Evolutionary conservation across 108 stramenopile species (phyloP).

Genomic region (Fistulifera pelliculosa): DNA sequence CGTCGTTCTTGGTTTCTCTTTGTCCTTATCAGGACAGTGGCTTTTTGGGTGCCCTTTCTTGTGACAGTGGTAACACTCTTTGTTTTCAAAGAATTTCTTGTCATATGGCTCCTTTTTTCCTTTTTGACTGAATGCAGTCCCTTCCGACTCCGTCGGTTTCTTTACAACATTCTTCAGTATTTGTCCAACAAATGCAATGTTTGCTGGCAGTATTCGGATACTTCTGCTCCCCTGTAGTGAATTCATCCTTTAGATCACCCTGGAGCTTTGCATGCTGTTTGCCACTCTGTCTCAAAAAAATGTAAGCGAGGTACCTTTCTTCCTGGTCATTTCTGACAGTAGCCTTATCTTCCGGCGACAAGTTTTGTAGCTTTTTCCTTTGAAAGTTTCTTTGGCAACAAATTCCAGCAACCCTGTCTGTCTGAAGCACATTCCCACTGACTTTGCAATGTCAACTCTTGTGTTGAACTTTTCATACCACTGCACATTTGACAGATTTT

Average conservation of each 20-base stretch:
- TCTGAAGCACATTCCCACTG: background rate
- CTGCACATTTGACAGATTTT: slow-evolving; percentile 3
- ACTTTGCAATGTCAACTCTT: slow-evolving; percentile 3
- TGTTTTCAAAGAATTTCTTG: slow-evolving; percentile 8
- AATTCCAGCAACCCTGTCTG: slow-evolving; percentile 5
- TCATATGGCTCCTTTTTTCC: background rate
- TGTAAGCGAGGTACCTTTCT: slow-evolving; percentile 8
- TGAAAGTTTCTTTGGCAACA: background rate
- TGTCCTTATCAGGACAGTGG: background rate
- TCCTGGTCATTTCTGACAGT: background rate
- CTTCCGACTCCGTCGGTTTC: background rate
- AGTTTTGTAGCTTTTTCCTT: too few relatives aligned
- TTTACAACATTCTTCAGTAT: background rate
- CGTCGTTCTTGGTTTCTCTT: background rate
- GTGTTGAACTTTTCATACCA: slow-evolving; percentile 13
- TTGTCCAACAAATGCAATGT: slow-evolving; percentile 9
- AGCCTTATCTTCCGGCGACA: too few relatives aligned
- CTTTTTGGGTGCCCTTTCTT: slow-evolving; percentile 7
- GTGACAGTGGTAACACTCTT: background rate
- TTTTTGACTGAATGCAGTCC: slow-evolving; percentile 4
- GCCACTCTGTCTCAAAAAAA: slow-evolving; percentile 11
- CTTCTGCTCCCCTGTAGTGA: slow-evolving; percentile 6
- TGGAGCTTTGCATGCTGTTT: slow-evolving; percentile 8
- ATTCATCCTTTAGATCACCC: slow-evolving; percentile 10
- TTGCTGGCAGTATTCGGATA: slow-evolving; percentile 1